Evolutionary conservation across 345 rosid species (phyloP), one percentile per base, ranked within the genome.

Genomic region (Cardamine resedifolia): DNA sequence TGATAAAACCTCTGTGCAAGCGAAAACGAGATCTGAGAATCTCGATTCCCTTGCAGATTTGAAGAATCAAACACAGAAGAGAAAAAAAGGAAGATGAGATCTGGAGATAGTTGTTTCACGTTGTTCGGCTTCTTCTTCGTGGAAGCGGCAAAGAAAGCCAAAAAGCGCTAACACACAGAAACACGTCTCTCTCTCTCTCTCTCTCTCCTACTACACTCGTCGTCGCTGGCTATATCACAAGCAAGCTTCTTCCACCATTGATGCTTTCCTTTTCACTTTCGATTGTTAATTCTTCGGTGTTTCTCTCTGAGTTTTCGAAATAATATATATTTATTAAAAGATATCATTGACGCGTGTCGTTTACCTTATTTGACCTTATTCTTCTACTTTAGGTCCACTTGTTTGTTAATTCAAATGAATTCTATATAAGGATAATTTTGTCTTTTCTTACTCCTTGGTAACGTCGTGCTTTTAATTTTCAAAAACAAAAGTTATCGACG

Each of bases 1-100:
- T 24, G n/a, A n/a, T n/a, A n/a, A 27, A 57, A 30, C 21, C 21
- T 49, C n/a, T 18, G 27, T 64, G 76, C 64, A 73, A 64, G 78
- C 73, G 73, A 58, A 74, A 30, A 74, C 73, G 56, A 67, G 78
- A 67, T 67, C 73, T 67, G 73, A 58, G 73, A 58, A 58, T 73
- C 66, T 34, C 66, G 50, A 74, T 33, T 57, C 72, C 72, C 67
- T 8, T 57, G 43, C 60, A 18, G 64, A 57, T 38, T 10, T 4
- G 18, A 45, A 31, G 64, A 39, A 26, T 10, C 19, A 28, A 20
- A 52, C 18, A 21, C 57, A 10, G 6, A 53, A 21, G 27, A 59
- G 27, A n/a, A 41, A 26, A 26, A 24, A n/a, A 45, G 18, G 44
- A 47, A 70, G 52, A 65, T 47, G 51, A 58, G 66, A 66, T 47